Conservation (phyloP, 441 rosid genomes). For the Gossypium davidsonii region DNA sequence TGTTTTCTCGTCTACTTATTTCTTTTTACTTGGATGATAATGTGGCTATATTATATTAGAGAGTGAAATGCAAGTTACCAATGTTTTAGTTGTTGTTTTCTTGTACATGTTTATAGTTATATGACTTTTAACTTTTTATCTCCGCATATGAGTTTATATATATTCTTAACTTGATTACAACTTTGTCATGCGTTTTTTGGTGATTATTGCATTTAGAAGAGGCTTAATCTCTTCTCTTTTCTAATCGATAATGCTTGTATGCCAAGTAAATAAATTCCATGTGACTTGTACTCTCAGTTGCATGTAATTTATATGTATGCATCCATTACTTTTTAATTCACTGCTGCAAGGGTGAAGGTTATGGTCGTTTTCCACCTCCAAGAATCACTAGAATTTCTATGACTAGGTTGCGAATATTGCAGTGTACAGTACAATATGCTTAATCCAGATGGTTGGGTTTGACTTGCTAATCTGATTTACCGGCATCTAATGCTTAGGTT, state of each 20-base stretch:
- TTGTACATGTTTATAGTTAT: background rate
- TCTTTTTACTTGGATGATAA: background rate
- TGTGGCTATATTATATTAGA: background rate
- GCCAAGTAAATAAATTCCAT: background rate
- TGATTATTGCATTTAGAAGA: background rate
- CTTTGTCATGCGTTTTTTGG: background rate
- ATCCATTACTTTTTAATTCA: background rate
- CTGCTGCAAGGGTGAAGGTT: background rate
- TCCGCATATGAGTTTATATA: background rate
- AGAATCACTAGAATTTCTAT: background rate
- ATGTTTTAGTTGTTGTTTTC: background rate
- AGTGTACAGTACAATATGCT: background rate
- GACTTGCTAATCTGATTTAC: background rate
- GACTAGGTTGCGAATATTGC: background rate
- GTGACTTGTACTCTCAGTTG: background rate
- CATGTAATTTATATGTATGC: background rate
- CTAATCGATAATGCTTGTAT: background rate
- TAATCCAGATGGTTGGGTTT: background rate
- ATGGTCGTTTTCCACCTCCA: background rate
- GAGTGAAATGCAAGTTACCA: background rate
- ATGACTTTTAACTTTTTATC: background rate
- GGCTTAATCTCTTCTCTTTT: background rate
- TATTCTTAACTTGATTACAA: background rate
- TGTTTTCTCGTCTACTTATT: background rate
- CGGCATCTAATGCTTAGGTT: background rate